Conservation (phyloP, 208 protist genomes). For the Herpetomonas tarakana region DNA sequence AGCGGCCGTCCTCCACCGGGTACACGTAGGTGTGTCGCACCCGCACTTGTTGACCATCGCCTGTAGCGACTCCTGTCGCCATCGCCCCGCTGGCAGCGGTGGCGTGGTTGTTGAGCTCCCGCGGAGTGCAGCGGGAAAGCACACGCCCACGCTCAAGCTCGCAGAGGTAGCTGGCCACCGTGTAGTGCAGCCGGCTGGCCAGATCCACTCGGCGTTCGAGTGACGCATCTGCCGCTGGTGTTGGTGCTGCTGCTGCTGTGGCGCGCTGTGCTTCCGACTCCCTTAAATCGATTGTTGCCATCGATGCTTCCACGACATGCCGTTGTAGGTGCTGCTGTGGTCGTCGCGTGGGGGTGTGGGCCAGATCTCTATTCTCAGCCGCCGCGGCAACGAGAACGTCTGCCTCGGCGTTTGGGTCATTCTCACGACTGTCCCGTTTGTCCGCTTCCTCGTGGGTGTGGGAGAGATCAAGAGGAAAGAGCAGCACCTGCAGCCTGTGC, state of each 20-base stretch:
- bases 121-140: constrained; percentile 6
- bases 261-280: too few species aligned
- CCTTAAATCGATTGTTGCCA: too few species aligned
- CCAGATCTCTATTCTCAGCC: too few species aligned
- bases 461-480: neutral
- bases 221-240: neutral
- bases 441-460: neutral
- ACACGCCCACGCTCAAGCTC: constrained; percentile 22
- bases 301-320: too few species aligned
- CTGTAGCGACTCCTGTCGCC: neutral
- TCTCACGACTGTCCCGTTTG: neutral
- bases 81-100: neutral
- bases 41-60: neutral
- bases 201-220: constrained; percentile 4
- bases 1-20: constrained; percentile 50
- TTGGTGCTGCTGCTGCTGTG: neutral
- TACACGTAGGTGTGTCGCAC: constrained; percentile 30
- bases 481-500: neutral
- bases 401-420: neutral
- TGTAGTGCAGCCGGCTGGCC: constrained; percentile 27
- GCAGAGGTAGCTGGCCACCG: constrained; percentile 26
- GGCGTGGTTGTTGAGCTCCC: neutral
- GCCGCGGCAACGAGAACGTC: neutral
- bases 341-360: too few species aligned
- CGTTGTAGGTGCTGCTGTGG: too few species aligned